Conservation (phyloP, 257 asterid species). For the Nicotiana knightiana region DNA sequence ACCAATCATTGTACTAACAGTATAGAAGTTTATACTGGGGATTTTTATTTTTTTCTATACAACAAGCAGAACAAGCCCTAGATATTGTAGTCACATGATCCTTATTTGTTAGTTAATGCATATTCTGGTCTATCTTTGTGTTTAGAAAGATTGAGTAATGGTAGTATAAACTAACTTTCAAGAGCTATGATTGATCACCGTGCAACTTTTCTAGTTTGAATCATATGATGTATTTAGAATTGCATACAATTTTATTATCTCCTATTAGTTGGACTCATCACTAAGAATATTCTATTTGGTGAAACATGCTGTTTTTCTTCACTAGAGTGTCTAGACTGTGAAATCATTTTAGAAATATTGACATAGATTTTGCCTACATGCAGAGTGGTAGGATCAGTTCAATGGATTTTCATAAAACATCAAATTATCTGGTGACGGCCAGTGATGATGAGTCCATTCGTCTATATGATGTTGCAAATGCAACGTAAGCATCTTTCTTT, state of each 20-base stretch:
- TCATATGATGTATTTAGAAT: neutral
- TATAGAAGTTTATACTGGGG: neutral
- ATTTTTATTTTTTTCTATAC: neutral
- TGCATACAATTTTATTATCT: neutral
- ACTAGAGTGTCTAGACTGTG: slow-evolving; percentile 3
- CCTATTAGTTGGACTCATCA: neutral
- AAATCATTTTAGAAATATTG: slow-evolving; percentile 5
- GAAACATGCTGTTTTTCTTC: neutral
- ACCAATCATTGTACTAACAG: neutral
- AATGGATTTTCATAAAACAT: slow-evolving; percentile 88
- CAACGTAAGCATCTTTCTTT: slow-evolving; percentile 58
- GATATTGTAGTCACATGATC: neutral
- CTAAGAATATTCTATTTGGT: neutral
- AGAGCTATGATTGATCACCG: neutral
- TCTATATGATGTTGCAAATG: slow-evolving; percentile 78
- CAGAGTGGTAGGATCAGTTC: slow-evolving; percentile 98
- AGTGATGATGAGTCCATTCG: slow-evolving; percentile 96
- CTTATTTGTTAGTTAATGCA: neutral
- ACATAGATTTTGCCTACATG: slow-evolving; percentile 22
- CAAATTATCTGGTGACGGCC: slow-evolving; percentile 85
- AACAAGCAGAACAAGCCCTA: neutral
- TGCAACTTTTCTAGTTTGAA: neutral
- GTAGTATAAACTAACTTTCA: neutral
- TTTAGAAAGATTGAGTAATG: neutral
- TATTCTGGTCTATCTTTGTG: neutral